Percentiles rank a stretch among this genome's conserved stretches.
Conservation (phyloP, 306 rosid species). For the Hippophae rhamnoides region DNA sequence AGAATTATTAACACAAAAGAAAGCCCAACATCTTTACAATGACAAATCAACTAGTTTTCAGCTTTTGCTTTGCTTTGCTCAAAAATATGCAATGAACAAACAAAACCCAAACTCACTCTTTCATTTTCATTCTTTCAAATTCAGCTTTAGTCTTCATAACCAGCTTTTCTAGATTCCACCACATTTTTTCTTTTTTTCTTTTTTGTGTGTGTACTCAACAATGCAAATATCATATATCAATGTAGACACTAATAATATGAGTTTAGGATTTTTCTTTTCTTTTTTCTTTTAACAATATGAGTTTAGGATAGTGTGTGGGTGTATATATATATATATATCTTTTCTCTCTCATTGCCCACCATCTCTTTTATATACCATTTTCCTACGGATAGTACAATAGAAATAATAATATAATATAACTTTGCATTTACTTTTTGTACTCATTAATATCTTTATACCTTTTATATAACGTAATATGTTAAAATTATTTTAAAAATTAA, state of each 20-base stretch:
- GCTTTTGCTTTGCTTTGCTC: slow-evolving; percentile 22
- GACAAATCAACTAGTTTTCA: slow-evolving; percentile 46
- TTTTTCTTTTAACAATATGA: too few species aligned
- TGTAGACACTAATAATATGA: background rate
- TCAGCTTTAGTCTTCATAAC: slow-evolving; percentile 12
- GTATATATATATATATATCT: background rate
- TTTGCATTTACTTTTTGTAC: too few species aligned
- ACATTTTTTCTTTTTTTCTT: background rate
- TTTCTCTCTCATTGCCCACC: background rate
- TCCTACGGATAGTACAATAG: background rate
- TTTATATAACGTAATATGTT: too few species aligned
- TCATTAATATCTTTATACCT: background rate
- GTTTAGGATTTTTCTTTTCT: background rate
- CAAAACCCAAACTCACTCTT: slow-evolving; percentile 1
- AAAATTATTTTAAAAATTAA: too few species aligned
- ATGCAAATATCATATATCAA: background rate
- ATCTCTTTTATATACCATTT: background rate
- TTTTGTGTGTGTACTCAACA: too few species aligned
- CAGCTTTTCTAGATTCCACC: slow-evolving; percentile 36
- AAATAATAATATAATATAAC: too few species aligned
- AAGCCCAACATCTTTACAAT: slow-evolving; percentile 23
- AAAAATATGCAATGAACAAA: slow-evolving; percentile 15
- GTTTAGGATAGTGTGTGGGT: too few species aligned
- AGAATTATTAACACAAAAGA: slow-evolving; percentile 25
- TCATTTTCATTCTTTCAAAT: slow-evolving; percentile 18